These are phyloP conservation scores for Trebouxiophyceae sp. DNA, from an alignment of 163 green algal genomes.

Conservation along the genomic window DNA sequence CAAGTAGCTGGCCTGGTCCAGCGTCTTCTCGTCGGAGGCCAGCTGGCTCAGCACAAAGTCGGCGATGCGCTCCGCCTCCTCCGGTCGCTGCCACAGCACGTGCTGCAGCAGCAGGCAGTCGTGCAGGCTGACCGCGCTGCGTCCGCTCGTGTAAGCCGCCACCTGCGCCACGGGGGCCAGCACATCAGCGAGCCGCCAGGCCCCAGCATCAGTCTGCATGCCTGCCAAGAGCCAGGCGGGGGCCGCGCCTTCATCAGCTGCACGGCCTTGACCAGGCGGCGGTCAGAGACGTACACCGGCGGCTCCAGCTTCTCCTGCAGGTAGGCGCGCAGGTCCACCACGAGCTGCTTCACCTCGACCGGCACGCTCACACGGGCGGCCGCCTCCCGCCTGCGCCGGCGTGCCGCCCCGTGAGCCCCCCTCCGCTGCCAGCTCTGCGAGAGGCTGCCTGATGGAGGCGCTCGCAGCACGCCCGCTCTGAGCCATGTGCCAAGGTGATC, in stretches of 20 bases:
- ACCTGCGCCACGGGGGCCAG: slow-evolving; percentile 8
- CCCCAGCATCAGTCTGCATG: slow-evolving; percentile 36
- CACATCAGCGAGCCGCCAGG: background rate
- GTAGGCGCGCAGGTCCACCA: slow-evolving; percentile 47
- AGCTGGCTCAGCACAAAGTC: slow-evolving; percentile 54
- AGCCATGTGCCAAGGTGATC: too few species aligned
- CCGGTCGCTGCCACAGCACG: slow-evolving; percentile 68
- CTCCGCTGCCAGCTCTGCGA: too few species aligned
- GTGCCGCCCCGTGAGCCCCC: too few species aligned
- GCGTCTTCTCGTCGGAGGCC: slow-evolving; percentile 49
- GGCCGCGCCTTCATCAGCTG: slow-evolving; percentile 75
- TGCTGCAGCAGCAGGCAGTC: slow-evolving; percentile 73
- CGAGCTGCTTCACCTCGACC: slow-evolving; percentile 51
- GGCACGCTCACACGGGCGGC: slow-evolving; percentile 47
- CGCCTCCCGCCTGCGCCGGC: too few species aligned
- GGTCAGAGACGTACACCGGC: slow-evolving; percentile 86
- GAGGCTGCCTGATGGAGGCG: too few species aligned
- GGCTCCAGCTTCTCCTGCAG: slow-evolving; percentile 87
- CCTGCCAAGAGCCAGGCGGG: slow-evolving; percentile 68
- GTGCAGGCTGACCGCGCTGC: slow-evolving; percentile 33
- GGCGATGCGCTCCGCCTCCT: slow-evolving; percentile 49
- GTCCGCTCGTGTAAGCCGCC: slow-evolving; percentile 29
- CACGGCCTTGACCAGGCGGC: slow-evolving; percentile 84
- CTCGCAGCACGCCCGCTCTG: too few species aligned
- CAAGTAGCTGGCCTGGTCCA: slow-evolving; percentile 24